Conservation (phyloP, 345 rosid species). For the Cardamine resedifolia region DNA sequence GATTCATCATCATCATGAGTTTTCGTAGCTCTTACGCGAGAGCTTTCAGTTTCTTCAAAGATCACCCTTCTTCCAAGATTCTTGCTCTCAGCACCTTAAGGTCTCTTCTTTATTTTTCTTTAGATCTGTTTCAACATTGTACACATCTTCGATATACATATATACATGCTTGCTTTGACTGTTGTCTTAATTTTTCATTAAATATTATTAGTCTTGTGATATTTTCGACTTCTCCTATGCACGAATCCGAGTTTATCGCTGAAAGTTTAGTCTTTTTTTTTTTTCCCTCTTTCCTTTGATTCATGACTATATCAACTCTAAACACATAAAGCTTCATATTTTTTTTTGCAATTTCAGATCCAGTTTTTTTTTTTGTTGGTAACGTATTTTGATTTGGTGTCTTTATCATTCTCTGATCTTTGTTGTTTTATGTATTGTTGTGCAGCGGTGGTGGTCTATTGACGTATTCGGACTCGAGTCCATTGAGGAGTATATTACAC, state of each 20-base stretch:
- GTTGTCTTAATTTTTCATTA: not conserved
- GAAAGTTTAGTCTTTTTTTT: not conserved
- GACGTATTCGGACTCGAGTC: constrained; percentile 46
- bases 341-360: constrained; percentile 22
- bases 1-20: constrained; percentile 33
- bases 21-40: constrained; percentile 43
- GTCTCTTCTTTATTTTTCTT: constrained; percentile 23
- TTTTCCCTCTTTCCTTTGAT: not conserved
- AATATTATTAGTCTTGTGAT: not conserved
- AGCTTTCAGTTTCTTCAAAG: constrained; percentile 43
- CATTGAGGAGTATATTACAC: constrained; percentile 8
- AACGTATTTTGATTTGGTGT: not conserved
- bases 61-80: constrained; percentile 53
- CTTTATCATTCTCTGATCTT: not conserved
- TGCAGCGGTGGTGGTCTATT: constrained; percentile 59
- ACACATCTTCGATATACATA: not conserved
- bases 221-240: not conserved
- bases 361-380: not conserved
- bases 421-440: not conserved
- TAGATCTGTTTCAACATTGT: not conserved
- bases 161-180: not conserved
- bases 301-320: not conserved
- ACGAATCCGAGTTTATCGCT: not conserved
- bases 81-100: constrained; percentile 54
- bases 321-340: not conserved